These are phyloP conservation scores for Rhizopogon parksii DNA, from an alignment of 1,284 basidiomycete genomes.

Conservation along the genomic window DNA sequence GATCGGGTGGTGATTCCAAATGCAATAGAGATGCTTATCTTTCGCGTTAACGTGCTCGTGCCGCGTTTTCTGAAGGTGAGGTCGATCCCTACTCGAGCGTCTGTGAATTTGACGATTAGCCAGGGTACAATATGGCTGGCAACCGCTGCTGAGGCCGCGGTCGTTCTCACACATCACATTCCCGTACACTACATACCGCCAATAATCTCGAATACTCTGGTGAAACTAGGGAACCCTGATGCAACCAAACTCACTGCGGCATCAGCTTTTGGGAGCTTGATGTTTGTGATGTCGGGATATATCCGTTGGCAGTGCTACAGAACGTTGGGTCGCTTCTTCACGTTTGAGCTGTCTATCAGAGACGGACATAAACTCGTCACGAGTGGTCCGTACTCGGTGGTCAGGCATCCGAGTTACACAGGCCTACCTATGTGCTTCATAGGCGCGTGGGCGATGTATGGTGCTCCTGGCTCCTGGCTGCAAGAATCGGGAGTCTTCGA, in stretches of 20 bases:
- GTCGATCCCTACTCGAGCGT: background rate
- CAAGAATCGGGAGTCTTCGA: conserved; percentile 8
- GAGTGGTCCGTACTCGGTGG: conserved; percentile 13
- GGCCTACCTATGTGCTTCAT: conserved; percentile 2
- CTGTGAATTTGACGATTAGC: background rate
- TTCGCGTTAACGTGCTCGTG: too few species aligned
- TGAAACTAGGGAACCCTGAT: conserved; percentile 7
- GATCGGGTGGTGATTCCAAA: too few species aligned
- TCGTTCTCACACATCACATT: conserved; percentile 4
- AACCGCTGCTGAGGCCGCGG: conserved; percentile 6
- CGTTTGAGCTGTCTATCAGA: conserved; percentile 10
- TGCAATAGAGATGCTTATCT: too few species aligned
- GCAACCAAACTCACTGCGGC: conserved; percentile 8
- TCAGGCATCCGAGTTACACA: conserved; percentile 18
- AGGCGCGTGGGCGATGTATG: conserved; percentile 6
- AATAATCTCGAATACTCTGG: background rate
- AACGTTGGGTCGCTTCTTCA: conserved; percentile 16
- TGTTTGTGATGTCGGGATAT: conserved; percentile 8
- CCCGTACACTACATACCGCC: background rate
- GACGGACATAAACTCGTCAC: conserved; percentile 16
- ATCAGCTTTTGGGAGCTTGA: conserved; percentile 12
- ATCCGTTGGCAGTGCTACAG: conserved; percentile 9
- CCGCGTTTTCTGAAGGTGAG: background rate
- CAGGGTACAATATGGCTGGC: conserved; percentile 6
- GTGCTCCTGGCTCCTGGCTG: conserved; percentile 12